Evolutionary conservation across 2,329 filamentous ascomycete species (phyloP), one percentile per base, ranked within the genome.

Genomic region (Immersiporthe knoxdaviesiana): DNA sequence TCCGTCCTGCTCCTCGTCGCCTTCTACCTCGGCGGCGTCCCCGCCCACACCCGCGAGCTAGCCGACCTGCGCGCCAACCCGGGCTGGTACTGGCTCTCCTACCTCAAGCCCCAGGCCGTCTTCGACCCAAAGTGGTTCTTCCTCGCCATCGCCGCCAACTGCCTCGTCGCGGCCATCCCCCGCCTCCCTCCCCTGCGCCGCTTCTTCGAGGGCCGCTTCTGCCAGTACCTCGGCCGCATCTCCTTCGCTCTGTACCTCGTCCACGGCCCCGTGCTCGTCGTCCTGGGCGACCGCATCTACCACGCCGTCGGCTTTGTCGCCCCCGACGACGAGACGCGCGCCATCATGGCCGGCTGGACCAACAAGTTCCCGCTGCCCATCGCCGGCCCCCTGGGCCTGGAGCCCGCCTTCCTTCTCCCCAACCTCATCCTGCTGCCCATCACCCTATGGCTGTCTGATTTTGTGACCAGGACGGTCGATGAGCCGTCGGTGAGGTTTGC

Each of bases 51-150:
- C 64, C 73, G 75, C 3, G 80, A 87, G 18, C 72, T 88, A 2
- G 75, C 82, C 5, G 76, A 84, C 5, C 77, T 92, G 1, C 78
- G 81, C 37, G 81, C 81, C 32, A 88, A 84, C 21, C 84, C 86
- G 0, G 88, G 89, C 2, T 91, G 88, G 88, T 83, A 84, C 71
- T 87, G 82, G 72, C 78, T 90, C 16, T 88, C 87, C 0, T 83
- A 82, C 69, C 79, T 92, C 68, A 90, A 90, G 70, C 88, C 89
- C 0, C 87, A 91, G 74, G 89, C 89, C 1, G 86, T 90, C 21
- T 90, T 83, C 72, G 87, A 91, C 75, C 84, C 83, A 74, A 91
- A 91, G 76, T 91, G 88, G 88, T 91, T 91, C 78, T 91, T 84
- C 75, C 82, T 91, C 2, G 89, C 89, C 75, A 87, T 84, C 80